Evolutionary conservation across 1,139 yeast species (phyloP).

Genomic region (Pichia sp.): DNA sequence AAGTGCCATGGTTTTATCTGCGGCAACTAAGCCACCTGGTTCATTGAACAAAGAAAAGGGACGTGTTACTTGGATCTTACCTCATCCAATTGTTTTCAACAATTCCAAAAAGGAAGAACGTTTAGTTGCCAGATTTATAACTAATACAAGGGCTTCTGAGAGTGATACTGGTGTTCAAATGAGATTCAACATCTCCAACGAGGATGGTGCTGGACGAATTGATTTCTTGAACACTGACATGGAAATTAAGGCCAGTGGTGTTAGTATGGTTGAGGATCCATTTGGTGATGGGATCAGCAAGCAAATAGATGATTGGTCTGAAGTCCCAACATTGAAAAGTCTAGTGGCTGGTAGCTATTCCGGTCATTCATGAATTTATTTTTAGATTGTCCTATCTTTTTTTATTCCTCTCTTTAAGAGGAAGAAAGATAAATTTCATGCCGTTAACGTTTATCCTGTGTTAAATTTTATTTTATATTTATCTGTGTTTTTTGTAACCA

Average conservation of each 20-base stretch:
- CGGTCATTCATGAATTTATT: constrained; percentile 24
- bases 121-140: constrained; percentile 67
- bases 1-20: constrained; percentile 52
- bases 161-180: constrained; percentile 68
- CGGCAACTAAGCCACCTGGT: constrained; percentile 87
- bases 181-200: constrained; percentile 46
- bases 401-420: neutral
- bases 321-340: constrained; percentile 32
- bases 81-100: constrained; percentile 44
- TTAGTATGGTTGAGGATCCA: constrained; percentile 30
- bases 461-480: neutral
- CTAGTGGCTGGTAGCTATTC: constrained; percentile 34
- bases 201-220: constrained; percentile 23
- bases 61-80: constrained; percentile 78
- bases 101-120: constrained; percentile 46
- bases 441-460: constrained; percentile 2
- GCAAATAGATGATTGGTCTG: constrained; percentile 25
- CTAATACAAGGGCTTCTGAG: constrained; percentile 58
- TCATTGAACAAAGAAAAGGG: constrained; percentile 79
- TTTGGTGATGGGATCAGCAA: constrained; percentile 23
- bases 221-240: constrained; percentile 21
- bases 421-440: neutral
- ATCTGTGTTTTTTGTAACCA: neutral
- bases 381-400: neutral
- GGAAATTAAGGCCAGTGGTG: constrained; percentile 18